Conservation (phyloP, 768 basidiomycete genomes). For the Mycena albidolilacea region DNA sequence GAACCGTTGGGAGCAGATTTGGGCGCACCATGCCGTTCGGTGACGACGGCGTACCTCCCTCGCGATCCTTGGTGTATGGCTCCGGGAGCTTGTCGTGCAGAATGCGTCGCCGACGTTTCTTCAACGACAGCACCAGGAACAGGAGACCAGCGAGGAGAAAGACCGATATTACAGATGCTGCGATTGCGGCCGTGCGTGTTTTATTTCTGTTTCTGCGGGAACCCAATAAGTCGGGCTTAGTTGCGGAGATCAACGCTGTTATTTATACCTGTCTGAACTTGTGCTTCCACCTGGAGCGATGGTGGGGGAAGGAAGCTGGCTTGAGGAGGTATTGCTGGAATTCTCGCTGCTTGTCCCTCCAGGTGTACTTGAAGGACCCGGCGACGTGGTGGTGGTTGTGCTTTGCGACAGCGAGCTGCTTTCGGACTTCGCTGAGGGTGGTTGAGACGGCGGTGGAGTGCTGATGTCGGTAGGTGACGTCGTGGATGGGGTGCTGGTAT, state of each 20-base stretch:
- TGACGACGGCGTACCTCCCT: background rate
- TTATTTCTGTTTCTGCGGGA: background rate
- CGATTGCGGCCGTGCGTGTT: background rate
- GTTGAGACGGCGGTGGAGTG: background rate
- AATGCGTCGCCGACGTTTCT: background rate
- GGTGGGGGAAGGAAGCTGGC: background rate
- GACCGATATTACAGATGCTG: background rate
- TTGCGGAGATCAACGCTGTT: background rate
- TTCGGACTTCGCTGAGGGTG: background rate
- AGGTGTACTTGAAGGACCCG: background rate
- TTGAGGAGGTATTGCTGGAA: background rate
- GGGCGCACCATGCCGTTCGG: background rate
- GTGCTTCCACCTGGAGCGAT: background rate
- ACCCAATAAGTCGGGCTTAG: background rate
- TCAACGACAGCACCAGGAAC: background rate
- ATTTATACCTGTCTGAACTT: background rate
- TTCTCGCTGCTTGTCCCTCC: background rate
- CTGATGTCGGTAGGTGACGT: background rate
- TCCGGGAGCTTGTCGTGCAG: background rate
- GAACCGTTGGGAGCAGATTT: background rate
- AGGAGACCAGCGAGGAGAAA: background rate
- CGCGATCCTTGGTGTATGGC: background rate
- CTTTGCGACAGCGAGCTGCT: background rate
- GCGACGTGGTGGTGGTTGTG: background rate
- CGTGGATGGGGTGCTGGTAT: too few relatives aligned